Base-by-base conservation (phyloP, 1,284 basidiomycete species). In the Puccinia triticina region DNA sequence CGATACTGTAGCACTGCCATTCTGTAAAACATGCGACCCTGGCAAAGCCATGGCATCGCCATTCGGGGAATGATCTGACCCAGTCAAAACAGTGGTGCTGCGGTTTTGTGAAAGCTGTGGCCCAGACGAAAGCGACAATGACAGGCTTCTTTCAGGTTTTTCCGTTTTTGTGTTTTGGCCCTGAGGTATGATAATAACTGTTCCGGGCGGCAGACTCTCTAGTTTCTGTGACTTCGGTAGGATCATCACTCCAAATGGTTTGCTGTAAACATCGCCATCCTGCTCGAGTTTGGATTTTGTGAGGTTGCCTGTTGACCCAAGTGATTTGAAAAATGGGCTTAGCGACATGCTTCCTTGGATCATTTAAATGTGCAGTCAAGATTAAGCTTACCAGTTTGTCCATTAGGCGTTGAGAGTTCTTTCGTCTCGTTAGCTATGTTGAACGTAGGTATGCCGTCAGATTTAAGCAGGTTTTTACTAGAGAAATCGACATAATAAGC, bases 221-320 rank as follows among this genome's bases (percentile, higher is more conserved):
- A 21, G 66, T 0, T 26, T 26, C 14, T 69, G 66, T 46, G 66
- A n/a, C 29, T 69, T 69, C n/a, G 66, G 66, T 48, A 69, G 14
- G 16, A 69, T 69, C 43, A 69, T 48, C 66, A 69, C 66, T 29
- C 66, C 66, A 29, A 69, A 69, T n/a, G 66, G 66, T 48, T 69
- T 69, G 66, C 66, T 69, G 40, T 69, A 48, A 12, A 69, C 43
- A 46, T 69, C 66, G 3, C 0, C 23, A 4, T 48, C 12, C 43
- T 69, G 16, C 7, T n/a, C n/a, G 7, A 0, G 10, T 26, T 26
- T 37, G 11, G 40, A 11, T 40, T 48, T 37, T 46, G 43, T 10
- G n/a, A 40, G 43, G 26, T 69, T 21, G 5, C 23, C 43, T 69
- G 14, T 69, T 43, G 43, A 48, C 7, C 12, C 21, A 21, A 48